phyloP scores from a whole-genome alignment of 1,139 yeast species.

The Candida mesenterica region DNA sequence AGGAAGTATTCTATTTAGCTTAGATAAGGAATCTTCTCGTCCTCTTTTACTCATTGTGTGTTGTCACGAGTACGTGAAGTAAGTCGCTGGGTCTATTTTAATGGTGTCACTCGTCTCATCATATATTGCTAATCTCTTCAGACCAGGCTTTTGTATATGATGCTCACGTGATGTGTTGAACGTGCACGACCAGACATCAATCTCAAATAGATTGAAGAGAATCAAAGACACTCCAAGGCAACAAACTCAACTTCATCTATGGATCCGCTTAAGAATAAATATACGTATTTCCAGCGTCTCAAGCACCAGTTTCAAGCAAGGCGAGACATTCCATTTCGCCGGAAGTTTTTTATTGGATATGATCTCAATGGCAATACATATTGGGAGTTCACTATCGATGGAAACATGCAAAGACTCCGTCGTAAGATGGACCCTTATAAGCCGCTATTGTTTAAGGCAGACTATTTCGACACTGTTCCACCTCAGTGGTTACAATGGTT shows the following conservation, averaged over 20 bases:
- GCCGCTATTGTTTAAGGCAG: slow-evolving; percentile 43
- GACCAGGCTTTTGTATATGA: too few species aligned
- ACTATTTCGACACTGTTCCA: slow-evolving; percentile 50
- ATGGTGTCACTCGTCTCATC: too few species aligned
- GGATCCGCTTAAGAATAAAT: slow-evolving; percentile 28
- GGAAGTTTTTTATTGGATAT: slow-evolving; percentile 61
- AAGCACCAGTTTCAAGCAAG: slow-evolving; percentile 61
- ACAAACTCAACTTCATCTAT: slow-evolving; percentile 1
- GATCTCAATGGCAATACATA: slow-evolving; percentile 80
- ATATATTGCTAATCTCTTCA: too few species aligned
- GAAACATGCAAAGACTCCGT: slow-evolving; percentile 44
- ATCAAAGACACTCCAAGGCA: not conserved
- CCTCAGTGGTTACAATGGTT: slow-evolving; percentile 88
- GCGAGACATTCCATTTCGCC: slow-evolving; percentile 63
- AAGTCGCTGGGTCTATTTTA: too few species aligned
- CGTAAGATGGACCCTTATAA: slow-evolving; percentile 50
- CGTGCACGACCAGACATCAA: not conserved
- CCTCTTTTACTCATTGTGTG: slow-evolving; percentile 4
- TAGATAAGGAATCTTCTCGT: slow-evolving; percentile 17
- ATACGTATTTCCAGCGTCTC: slow-evolving; percentile 43
- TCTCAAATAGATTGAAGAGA: not conserved
- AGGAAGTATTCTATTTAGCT: slow-evolving; percentile 35
- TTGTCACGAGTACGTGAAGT: too few species aligned
- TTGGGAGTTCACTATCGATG: slow-evolving; percentile 72
- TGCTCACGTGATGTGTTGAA: too few species aligned